Conservation (phyloP, 331 rosid species). For the Phaseolus coccineus region DNA sequence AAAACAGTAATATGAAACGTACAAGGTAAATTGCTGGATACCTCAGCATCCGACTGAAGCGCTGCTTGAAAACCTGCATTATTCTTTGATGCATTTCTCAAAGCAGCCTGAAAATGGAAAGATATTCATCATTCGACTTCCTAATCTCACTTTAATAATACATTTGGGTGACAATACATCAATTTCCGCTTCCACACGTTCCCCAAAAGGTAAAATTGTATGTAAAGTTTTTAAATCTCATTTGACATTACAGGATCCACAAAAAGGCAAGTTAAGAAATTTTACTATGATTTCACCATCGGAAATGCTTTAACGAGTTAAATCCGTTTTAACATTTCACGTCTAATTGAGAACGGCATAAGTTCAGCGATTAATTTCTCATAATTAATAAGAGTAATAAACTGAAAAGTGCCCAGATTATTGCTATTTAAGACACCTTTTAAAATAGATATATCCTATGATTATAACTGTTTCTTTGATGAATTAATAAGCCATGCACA, state of each 20-base stretch:
- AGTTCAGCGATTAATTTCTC: background rate
- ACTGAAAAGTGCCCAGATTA: background rate
- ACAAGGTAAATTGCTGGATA: slow-evolving; percentile 65
- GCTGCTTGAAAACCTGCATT: slow-evolving; percentile 59
- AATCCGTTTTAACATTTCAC: background rate
- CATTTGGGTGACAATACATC: background rate
- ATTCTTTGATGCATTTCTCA: slow-evolving; percentile 64
- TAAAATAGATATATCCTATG: background rate
- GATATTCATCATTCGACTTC: slow-evolving; percentile 14
- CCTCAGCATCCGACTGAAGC: slow-evolving; percentile 75
- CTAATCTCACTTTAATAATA: background rate
- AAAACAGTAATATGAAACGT: slow-evolving; percentile 45
- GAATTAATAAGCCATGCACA: background rate
- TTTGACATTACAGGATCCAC: no score
- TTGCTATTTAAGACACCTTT: background rate
- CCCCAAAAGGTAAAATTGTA: no score
- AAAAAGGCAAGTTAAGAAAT: no score
- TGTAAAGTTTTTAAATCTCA: no score
- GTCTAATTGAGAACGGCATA: background rate
- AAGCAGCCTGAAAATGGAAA: slow-evolving; percentile 72
- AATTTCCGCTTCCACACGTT: background rate
- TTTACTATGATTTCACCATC: no score
- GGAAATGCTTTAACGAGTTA: no score
- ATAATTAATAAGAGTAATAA: background rate
- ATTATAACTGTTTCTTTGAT: background rate